A percentile compares a stretch with the other conserved stretches of the same genome.
Evolutionary conservation across 305 asterid genomes (phyloP).

Genomic region (Fraxinus nigra): DNA sequence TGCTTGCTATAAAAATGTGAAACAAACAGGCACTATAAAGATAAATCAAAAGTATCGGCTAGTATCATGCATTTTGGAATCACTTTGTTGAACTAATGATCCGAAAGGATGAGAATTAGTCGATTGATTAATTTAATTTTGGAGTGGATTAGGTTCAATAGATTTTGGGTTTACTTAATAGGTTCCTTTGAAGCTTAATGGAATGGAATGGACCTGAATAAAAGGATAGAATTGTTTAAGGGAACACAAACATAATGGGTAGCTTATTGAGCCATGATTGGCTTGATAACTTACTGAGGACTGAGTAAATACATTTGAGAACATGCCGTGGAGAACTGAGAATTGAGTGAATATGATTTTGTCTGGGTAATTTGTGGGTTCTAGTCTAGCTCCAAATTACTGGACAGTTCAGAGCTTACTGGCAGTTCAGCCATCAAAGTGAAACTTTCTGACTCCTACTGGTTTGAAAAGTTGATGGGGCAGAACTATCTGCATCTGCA

Average conservation of each 20-base stretch:
- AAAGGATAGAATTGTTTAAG: slow-evolving; percentile 3
- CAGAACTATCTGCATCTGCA: neutral
- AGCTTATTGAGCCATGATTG: slow-evolving; percentile 8
- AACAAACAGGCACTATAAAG: neutral
- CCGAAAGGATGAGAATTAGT: neutral
- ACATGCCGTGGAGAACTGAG: neutral
- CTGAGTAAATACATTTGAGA: neutral
- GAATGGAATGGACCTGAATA: neutral
- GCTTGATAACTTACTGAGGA: slow-evolving; percentile 5
- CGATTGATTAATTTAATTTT: slow-evolving; percentile 2
- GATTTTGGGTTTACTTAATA: neutral
- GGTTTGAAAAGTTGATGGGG: neutral
- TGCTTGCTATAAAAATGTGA: too few species aligned
- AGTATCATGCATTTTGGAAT: neutral
- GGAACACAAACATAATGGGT: neutral
- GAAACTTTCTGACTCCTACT: neutral
- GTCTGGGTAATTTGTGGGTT: neutral
- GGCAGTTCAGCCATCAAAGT: slow-evolving; percentile 12
- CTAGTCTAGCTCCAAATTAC: slow-evolving; percentile 15
- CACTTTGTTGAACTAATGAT: neutral
- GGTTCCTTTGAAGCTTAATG: slow-evolving; percentile 13
- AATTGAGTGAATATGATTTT: neutral
- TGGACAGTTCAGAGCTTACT: neutral
- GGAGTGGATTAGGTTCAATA: neutral
- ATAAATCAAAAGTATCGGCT: neutral